Base-by-base conservation (phyloP, 768 basidiomycete species). In the Podaxis pistillaris region DNA sequence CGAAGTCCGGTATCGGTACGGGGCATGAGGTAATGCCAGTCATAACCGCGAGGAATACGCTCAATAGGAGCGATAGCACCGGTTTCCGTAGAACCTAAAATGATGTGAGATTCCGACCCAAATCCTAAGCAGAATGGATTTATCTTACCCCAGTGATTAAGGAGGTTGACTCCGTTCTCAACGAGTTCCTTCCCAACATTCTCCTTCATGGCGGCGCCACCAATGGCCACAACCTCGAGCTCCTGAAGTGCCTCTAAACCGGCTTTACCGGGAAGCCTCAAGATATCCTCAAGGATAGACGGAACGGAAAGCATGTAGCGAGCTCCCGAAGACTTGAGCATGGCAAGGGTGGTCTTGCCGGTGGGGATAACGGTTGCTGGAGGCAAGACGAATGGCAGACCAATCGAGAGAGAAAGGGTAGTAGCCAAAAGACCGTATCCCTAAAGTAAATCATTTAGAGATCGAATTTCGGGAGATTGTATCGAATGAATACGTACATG, bases 181-280 rank as follows among this genome's bases (percentile, higher is more conserved):
- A 67, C 70, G 6, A 78, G 69, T 28, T 72, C 70, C 17, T 63
- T 30, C 1, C 71, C 73, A 47, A 78, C 68, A 47, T 55, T 66
- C 54, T 77, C 75, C 44, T 78, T 78, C 72, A 79, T 75, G 1
- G 76, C 74, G 2, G 78, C 78, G 13, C 78, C 77, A 7, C 78
- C 78, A 15, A 74, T 69, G 0, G 72, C 76, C 11, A 79, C 69
- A 30, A 77, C 72, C 30, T 74, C 74, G 13, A 78, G 68, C 7
- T 59, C 63, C 59, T 65, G 69, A 28, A 78, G 64, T 1, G 71
- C 72, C 8, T 71, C 67, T n/a, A 76, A 55, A n/a, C 74, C 75
- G 4, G 63, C 60, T 2, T 60, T 65, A 9, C 65, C 68, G 6
- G 69, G 67, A 15, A 75, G 63, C 1, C 66, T 60, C 33, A 71